Percentiles rank a stretch among this genome's conserved stretches.
phyloP scores from a whole-genome alignment of 805 yeast species.

The Naumovozyma baii region DNA sequence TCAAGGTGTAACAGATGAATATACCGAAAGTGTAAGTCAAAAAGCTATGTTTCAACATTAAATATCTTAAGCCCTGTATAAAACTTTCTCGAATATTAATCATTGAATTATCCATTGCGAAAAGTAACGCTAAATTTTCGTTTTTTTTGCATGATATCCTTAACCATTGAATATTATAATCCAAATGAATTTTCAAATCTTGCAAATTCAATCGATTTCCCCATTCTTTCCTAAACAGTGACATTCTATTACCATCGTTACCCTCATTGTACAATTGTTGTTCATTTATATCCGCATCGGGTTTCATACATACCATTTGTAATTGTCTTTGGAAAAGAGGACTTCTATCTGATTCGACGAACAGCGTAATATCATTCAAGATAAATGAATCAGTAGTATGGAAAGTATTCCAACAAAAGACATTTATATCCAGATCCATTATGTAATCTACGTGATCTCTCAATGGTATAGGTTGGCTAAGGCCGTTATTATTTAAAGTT shows the following conservation, averaged over 20 bases:
- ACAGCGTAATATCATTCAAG: not conserved
- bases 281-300: constrained; percentile 1
- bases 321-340: not conserved
- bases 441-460: constrained; percentile 19
- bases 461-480: constrained; percentile 15
- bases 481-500: constrained; percentile 15
- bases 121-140: not conserved
- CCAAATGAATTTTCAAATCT: too few species aligned
- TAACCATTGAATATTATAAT: too few species aligned
- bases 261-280: constrained; percentile 1
- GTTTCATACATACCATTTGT: constrained; percentile 4
- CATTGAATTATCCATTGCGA: constrained; percentile 7
- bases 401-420: constrained; percentile 14
- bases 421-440: constrained; percentile 17
- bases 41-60: constrained; percentile 21
- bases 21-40: constrained; percentile 20
- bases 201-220: constrained; percentile 6
- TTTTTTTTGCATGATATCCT: not conserved
- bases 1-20: constrained; percentile 10
- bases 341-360: not conserved
- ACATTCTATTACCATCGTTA: not conserved
- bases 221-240: constrained; percentile 16
- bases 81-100: constrained; percentile 19
- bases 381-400: not conserved
- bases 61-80: constrained; percentile 23